A percentile compares a stretch with the other conserved stretches of the same genome.
Evolutionary conservation across 2,329 filamentous ascomycete genomes (phyloP).

Genomic region (Periconia digitata): DNA sequence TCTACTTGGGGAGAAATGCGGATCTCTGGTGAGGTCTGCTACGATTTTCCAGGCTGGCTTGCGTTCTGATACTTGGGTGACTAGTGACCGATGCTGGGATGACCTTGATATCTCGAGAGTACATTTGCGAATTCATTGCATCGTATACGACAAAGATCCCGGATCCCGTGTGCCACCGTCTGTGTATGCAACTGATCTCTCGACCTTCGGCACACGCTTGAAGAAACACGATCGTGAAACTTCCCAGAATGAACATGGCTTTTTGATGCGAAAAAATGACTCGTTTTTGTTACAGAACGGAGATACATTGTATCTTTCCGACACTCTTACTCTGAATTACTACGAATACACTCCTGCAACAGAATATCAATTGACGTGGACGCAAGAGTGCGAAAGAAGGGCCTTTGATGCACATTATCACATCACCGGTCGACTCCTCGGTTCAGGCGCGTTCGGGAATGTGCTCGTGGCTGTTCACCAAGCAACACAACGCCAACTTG

Average conservation of each 20-base stretch:
- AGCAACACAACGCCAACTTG: constrained; percentile 60
- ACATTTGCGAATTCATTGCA: constrained; percentile 51
- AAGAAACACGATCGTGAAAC: constrained; percentile 26
- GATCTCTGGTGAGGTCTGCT: constrained; percentile 32
- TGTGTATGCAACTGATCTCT: constrained; percentile 51
- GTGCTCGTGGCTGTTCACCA: constrained; percentile 59
- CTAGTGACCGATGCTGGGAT: constrained; percentile 34
- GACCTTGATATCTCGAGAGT: constrained; percentile 46
- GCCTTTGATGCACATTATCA: constrained; percentile 52
- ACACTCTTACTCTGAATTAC: constrained; percentile 30
- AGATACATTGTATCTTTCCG: constrained; percentile 45
- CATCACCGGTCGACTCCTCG: constrained; percentile 55
- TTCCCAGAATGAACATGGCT: constrained; percentile 22
- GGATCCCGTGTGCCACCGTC: constrained; percentile 43
- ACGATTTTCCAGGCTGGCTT: constrained; percentile 2
- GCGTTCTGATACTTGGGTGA: constrained; percentile 15
- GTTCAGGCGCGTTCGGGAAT: constrained; percentile 55
- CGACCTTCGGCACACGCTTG: constrained; percentile 46
- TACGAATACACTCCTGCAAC: constrained; percentile 9
- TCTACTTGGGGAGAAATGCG: constrained; percentile 37
- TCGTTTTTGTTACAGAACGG: constrained; percentile 47
- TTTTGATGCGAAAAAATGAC: constrained; percentile 34
- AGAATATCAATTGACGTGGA: constrained; percentile 15
- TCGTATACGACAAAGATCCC: constrained; percentile 47
- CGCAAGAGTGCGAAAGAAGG: constrained; percentile 41